phyloP scores from a whole-genome alignment of 1,284 basidiomycete species.

The Thecaphora thlaspeos region DNA sequence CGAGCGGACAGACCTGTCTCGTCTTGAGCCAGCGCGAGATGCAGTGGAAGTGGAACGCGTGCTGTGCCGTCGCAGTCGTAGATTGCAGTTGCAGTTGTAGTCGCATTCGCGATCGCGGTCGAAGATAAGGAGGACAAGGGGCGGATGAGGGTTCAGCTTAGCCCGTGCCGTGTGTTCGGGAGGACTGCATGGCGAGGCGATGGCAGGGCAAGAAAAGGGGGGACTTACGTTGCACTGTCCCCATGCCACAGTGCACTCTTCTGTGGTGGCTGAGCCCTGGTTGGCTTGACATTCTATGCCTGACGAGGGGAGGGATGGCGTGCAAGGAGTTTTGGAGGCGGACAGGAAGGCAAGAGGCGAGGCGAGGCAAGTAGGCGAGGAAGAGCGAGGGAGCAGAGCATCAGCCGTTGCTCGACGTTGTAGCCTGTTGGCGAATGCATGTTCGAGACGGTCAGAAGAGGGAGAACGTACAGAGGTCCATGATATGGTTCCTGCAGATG shows the following conservation, averaged over 20 bases:
- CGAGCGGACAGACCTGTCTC: conserved; percentile 94
- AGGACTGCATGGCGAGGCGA: too few relatives aligned
- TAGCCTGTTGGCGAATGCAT: too few relatives aligned
- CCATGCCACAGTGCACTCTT: conserved; percentile 99
- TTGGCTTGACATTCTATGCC: conserved; percentile 99
- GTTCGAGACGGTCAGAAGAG: neutral
- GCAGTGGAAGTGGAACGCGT: conserved; percentile 99
- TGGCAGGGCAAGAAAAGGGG: neutral
- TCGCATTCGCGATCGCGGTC: too few relatives aligned
- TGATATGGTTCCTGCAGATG: conserved; percentile 58
- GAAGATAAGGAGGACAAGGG: too few relatives aligned
- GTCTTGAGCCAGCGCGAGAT: conserved; percentile 99
- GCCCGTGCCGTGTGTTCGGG: too few relatives aligned
- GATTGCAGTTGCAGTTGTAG: too few relatives aligned
- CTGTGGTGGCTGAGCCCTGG: conserved; percentile 90
- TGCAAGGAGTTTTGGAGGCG: too few relatives aligned
- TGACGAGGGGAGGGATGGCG: conserved; percentile 54
- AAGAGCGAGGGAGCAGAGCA: neutral
- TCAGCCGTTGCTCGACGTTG: too few relatives aligned
- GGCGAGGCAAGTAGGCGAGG: neutral
- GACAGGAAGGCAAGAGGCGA: neutral
- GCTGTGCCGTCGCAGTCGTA: too few relatives aligned
- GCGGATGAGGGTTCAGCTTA: too few relatives aligned
- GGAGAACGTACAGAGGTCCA: conserved; percentile 53
- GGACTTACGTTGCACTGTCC: conserved; percentile 90